These are phyloP conservation scores for Trichomonas tenax DNA, from an alignment of 208 protist species.

Conservation along the genomic window DNA sequence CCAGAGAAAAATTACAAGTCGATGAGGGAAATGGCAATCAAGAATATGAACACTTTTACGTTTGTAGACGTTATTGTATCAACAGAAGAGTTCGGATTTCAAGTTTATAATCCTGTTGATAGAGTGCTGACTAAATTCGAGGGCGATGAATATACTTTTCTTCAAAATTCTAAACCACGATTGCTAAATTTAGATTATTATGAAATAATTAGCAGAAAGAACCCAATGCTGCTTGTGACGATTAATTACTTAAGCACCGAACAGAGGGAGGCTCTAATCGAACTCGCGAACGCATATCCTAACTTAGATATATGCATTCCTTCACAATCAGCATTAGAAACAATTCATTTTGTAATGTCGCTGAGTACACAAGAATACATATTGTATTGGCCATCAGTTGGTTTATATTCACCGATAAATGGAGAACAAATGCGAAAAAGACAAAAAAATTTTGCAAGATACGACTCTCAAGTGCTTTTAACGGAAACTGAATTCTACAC, in stretches of 20 bases:
- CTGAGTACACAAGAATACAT: not conserved
- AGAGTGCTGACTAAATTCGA: not conserved
- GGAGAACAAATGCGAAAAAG: not conserved
- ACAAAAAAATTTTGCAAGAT: not conserved
- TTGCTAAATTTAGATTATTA: not conserved
- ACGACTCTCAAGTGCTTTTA: not conserved
- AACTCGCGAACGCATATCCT: not conserved
- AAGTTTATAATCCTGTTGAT: not conserved
- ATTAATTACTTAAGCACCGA: not conserved
- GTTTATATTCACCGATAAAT: not conserved
- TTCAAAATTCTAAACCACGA: not conserved
- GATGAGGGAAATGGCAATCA: not conserved
- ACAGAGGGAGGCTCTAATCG: not conserved
- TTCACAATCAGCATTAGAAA: not conserved
- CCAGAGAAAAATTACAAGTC: not conserved
- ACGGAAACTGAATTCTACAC: not conserved
- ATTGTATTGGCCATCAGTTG: not conserved
- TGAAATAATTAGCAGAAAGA: not conserved
- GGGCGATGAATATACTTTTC: not conserved
- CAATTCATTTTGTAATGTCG: not conserved
- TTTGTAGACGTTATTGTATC: not conserved
- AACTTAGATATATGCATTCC: not conserved
- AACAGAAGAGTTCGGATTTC: not conserved
- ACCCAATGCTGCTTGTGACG: not conserved
- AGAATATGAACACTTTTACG: not conserved